Conservation (phyloP, 805 yeast genomes). For the Citeromyces nyonsensis region DNA sequence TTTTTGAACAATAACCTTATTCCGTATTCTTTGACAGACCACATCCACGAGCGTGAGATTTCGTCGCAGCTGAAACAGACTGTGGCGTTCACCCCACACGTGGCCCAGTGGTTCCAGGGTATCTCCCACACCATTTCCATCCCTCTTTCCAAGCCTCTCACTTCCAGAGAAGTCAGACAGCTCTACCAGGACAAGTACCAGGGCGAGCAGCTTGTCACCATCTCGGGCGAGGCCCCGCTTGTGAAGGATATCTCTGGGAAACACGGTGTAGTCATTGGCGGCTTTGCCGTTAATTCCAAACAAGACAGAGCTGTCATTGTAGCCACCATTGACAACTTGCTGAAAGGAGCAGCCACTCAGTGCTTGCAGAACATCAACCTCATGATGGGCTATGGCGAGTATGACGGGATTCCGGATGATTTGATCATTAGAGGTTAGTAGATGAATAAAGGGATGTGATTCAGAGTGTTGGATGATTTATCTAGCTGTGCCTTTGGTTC, state of each 20-base stretch:
- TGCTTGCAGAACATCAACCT: constrained; percentile 92
- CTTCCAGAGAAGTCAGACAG: constrained; percentile 72
- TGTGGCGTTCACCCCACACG: constrained; percentile 92
- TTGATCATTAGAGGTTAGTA: constrained; percentile 33
- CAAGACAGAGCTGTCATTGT: constrained; percentile 87
- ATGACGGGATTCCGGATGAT: constrained; percentile 83
- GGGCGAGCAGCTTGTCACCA: constrained; percentile 72
- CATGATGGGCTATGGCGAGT: constrained; percentile 82
- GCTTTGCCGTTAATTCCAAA: constrained; percentile 81
- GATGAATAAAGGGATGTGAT: no score
- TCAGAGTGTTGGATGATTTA: no score
- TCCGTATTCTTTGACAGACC: constrained; percentile 93
- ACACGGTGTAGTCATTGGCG: constrained; percentile 92
- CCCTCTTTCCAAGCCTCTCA: constrained; percentile 60
- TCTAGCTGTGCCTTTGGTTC: no score
- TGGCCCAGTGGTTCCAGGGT: constrained; percentile 99
- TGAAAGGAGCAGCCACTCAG: constrained; percentile 98
- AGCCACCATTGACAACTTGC: constrained; percentile 88
- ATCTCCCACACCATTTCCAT: constrained; percentile 84
- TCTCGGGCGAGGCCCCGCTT: constrained; percentile 85
- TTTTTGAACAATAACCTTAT: constrained; percentile 70
- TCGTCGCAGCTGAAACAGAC: constrained; percentile 62
- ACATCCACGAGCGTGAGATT: constrained; percentile 91
- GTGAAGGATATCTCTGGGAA: constrained; percentile 86
- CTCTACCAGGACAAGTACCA: constrained; percentile 79